Conservation (phyloP, 2,329 filamentous ascomycete species). For the Penicillium sp. region DNA sequence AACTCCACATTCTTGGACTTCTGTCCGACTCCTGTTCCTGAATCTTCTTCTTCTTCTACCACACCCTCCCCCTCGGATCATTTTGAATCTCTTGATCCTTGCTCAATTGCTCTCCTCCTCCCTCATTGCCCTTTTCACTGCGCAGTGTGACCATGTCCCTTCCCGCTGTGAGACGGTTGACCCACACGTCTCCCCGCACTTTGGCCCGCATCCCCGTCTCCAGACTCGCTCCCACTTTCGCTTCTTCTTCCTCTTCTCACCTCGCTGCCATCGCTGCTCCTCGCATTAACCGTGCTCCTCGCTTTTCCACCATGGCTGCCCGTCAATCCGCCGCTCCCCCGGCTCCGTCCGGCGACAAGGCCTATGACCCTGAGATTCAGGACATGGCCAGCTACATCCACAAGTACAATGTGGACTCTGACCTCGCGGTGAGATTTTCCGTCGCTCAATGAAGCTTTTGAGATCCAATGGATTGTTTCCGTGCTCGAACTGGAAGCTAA, state of each 20-base stretch:
- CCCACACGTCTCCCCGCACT: conserved; percentile 44
- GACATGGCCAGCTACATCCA: conserved; percentile 96
- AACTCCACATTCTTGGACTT: conserved; percentile 16
- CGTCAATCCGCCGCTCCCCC: conserved; percentile 42
- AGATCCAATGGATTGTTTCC: neutral
- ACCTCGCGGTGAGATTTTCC: conserved; percentile 73
- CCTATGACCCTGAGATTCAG: conserved; percentile 89
- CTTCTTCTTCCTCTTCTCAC: conserved; percentile 26
- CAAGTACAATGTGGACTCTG: conserved; percentile 85
- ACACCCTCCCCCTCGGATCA: neutral
- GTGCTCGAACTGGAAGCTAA: neutral
- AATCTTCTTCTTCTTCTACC: conserved; percentile 2
- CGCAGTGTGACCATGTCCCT: conserved; percentile 38
- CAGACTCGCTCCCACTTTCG: conserved; percentile 27
- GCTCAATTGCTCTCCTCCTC: conserved; percentile 35
- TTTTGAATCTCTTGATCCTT: neutral
- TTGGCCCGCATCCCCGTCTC: conserved; percentile 50
- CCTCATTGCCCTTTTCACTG: conserved; percentile 3
- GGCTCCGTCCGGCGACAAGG: conserved; percentile 42
- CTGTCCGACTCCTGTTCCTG: conserved; percentile 2
- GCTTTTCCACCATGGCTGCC: conserved; percentile 48
- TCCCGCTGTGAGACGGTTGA: conserved; percentile 45
- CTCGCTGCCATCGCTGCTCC: conserved; percentile 22
- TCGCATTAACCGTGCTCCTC: conserved; percentile 26
- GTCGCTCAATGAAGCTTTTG: neutral